Evolutionary conservation across 2,329 filamentous ascomycete genomes (phyloP).

Genomic region (Metarhizium robertsii): DNA sequence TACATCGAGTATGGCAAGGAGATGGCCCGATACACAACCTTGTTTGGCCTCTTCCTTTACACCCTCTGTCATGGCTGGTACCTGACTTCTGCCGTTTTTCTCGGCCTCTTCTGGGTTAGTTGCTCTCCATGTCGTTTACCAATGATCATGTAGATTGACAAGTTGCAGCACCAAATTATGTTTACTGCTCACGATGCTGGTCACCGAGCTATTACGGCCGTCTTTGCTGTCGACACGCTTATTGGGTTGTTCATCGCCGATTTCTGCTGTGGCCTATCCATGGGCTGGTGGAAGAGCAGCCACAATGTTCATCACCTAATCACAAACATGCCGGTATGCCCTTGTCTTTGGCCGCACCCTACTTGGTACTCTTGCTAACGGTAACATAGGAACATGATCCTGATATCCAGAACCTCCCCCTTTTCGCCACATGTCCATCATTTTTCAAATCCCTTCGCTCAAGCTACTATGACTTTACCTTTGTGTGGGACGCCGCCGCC

Average conservation of each 20-base stretch:
- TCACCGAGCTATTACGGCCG: conserved; percentile 52
- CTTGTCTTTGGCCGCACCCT: conserved; percentile 5
- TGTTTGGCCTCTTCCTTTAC: conserved; percentile 40
- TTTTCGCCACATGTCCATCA: conserved; percentile 57
- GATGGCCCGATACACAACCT: conserved; percentile 38
- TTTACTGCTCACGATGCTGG: conserved; percentile 59
- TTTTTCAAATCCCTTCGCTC: conserved; percentile 57
- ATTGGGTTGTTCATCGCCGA: conserved; percentile 56
- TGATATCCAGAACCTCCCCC: conserved; percentile 57
- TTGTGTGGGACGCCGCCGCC: conserved; percentile 53
- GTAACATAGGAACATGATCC: conserved; percentile 41
- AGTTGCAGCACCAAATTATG: conserved; percentile 53
- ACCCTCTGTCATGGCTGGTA: conserved; percentile 44
- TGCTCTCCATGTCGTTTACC: not conserved
- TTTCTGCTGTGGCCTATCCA: conserved; percentile 55
- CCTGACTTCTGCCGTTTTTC: conserved; percentile 43
- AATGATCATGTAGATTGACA: conserved; percentile 8
- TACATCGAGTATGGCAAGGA: conserved; percentile 52
- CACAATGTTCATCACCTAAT: conserved; percentile 61
- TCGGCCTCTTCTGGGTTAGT: conserved; percentile 53
- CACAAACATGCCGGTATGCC: conserved; percentile 47
- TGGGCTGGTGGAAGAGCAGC: conserved; percentile 62
- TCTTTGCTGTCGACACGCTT: conserved; percentile 47
- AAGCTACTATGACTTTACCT: conserved; percentile 56
- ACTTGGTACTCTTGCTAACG: conserved; percentile 1